Percentiles rank a stretch among this genome's conserved stretches.
phyloP scores from a whole-genome alignment of 257 asterid genomes.

The Penstemon davidsonii region DNA sequence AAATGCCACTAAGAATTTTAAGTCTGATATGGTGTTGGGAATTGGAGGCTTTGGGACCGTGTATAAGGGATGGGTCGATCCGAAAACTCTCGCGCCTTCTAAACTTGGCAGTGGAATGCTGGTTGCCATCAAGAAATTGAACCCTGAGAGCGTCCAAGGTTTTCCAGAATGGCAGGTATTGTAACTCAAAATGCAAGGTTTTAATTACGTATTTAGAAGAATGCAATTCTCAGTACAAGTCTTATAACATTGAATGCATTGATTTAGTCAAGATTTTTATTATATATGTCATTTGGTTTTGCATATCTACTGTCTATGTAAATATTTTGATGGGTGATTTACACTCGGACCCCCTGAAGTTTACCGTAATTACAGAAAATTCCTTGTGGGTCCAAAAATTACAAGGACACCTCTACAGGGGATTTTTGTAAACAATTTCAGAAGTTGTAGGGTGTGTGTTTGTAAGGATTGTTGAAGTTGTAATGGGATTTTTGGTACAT shows the following conservation, averaged over 20 bases:
- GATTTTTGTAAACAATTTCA: too few species aligned
- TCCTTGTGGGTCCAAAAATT: too few species aligned
- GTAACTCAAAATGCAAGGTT: background rate
- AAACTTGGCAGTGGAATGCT: conserved; percentile 40
- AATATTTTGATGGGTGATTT: background rate
- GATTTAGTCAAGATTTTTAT: background rate
- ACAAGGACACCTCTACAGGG: too few species aligned
- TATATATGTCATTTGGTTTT: background rate
- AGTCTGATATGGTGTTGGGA: conserved; percentile 54
- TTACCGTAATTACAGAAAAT: too few species aligned
- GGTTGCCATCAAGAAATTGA: conserved; percentile 62
- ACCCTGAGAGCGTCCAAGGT: conserved; percentile 53
- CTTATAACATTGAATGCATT: background rate
- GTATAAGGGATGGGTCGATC: conserved; percentile 60
- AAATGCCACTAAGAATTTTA: conserved; percentile 49
- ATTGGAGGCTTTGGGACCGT: conserved; percentile 63
- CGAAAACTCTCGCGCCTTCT: conserved; percentile 44
- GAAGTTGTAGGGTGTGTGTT: too few species aligned
- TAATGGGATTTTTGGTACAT: too few species aligned
- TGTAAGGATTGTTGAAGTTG: too few species aligned
- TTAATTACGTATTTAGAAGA: background rate
- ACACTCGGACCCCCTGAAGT: too few species aligned
- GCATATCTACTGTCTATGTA: background rate
- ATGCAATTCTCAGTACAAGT: conserved; percentile 3
- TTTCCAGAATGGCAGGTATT: conserved; percentile 62